phyloP scores from a whole-genome alignment of 768 basidiomycete genomes.

The Boletus patriciae region DNA sequence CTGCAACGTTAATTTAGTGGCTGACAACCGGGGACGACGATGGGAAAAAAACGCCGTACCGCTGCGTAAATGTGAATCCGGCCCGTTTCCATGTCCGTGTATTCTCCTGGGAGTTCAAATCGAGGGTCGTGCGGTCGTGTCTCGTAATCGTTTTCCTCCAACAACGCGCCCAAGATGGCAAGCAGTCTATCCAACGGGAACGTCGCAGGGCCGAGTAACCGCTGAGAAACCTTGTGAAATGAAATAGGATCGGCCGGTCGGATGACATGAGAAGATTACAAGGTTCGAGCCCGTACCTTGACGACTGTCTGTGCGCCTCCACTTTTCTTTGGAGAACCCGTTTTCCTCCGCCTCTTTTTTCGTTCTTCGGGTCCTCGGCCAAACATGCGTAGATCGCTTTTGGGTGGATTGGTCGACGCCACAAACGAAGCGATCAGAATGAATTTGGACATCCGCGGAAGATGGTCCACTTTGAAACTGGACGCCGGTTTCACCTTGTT shows the following conservation, averaged over 20 bases:
- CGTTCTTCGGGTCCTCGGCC: constrained; percentile 70
- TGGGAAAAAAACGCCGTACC: constrained; percentile 40
- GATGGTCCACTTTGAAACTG: constrained; percentile 31
- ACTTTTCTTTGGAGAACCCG: constrained; percentile 37
- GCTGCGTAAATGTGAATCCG: constrained; percentile 58
- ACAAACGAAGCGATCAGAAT: constrained; percentile 75
- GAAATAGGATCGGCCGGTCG: background rate
- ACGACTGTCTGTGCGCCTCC: constrained; percentile 42
- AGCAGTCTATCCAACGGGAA: constrained; percentile 80
- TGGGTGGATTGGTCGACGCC: constrained; percentile 82
- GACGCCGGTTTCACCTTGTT: constrained; percentile 7
- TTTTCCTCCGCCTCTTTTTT: constrained; percentile 49
- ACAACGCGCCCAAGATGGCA: constrained; percentile 73
- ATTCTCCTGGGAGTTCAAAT: constrained; percentile 61
- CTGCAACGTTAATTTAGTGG: constrained; percentile 37
- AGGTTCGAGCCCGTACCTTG: constrained; percentile 39
- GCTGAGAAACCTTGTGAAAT: constrained; percentile 59
- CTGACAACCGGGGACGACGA: background rate
- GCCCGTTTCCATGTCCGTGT: constrained; percentile 71
- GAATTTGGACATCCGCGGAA: constrained; percentile 72
- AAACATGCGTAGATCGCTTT: constrained; percentile 81
- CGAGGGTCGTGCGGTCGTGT: constrained; percentile 44
- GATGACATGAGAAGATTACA: background rate
- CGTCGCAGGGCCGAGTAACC: constrained; percentile 73
- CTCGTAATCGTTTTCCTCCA: constrained; percentile 68